Conservation (phyloP, 2,329 filamentous ascomycete genomes). For the Cryphonectria naterciae region DNA sequence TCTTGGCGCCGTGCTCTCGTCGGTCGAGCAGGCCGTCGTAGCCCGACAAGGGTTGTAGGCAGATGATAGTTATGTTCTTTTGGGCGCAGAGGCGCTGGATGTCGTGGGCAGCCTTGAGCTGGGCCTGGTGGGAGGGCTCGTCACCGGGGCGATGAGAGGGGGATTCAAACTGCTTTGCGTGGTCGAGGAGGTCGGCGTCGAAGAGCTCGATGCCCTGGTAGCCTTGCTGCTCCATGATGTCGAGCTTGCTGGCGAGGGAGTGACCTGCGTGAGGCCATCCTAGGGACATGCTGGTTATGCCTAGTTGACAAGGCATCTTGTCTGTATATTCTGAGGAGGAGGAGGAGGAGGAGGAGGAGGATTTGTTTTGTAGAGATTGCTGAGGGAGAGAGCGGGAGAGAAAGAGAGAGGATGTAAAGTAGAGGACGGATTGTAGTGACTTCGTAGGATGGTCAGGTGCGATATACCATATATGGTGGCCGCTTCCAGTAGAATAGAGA, state of each 20-base stretch:
- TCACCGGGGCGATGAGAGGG: slow-evolving; percentile 11
- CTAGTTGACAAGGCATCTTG: slow-evolving; percentile 61
- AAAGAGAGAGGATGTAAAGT: background rate
- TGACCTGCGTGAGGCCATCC: slow-evolving; percentile 73
- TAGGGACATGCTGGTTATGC: slow-evolving; percentile 77
- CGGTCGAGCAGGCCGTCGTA: slow-evolving; percentile 75
- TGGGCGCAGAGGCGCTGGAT: slow-evolving; percentile 60
- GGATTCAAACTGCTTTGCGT: slow-evolving; percentile 29
- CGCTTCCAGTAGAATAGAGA: too few species aligned
- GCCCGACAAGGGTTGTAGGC: slow-evolving; percentile 76
- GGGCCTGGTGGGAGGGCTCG: slow-evolving; percentile 31
- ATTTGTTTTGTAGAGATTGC: background rate
- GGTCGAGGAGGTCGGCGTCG: slow-evolving; percentile 72
- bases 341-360: slow-evolving; percentile 15
- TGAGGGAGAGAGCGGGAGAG: background rate
- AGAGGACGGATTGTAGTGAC: background rate
- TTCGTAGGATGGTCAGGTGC: background rate
- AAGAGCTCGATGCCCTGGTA: slow-evolving; percentile 76
- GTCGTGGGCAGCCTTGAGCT: slow-evolving; percentile 58
- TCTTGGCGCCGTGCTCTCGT: slow-evolving; percentile 54
- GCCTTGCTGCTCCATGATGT: slow-evolving; percentile 66
- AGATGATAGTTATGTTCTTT: slow-evolving; percentile 59
- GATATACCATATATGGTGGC: background rate
- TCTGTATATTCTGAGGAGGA: background rate
- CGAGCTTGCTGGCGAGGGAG: slow-evolving; percentile 67